Conservation (phyloP, 768 basidiomycete genomes). For the Lactifluus pinguis region DNA sequence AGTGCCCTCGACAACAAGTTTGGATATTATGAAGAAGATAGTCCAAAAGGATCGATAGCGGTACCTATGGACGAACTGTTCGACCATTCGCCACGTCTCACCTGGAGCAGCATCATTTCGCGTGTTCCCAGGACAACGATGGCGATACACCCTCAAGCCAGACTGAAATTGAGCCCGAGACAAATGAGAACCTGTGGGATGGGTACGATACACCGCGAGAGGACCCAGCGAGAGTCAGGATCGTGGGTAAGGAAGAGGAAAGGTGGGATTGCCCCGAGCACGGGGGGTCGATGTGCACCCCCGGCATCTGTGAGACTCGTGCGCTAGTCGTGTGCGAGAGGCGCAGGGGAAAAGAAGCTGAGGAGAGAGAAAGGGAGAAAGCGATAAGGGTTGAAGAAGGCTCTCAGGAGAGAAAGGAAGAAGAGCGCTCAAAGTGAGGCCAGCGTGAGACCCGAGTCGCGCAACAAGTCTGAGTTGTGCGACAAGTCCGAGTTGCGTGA, state of each 20-base stretch:
- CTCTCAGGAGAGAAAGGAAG: not conserved
- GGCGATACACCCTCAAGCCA: not conserved
- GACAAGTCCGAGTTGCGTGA: too few species aligned
- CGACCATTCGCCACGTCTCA: not conserved
- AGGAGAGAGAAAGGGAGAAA: not conserved
- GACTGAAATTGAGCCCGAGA: not conserved
- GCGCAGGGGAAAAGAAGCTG: too few species aligned
- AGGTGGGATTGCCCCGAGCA: not conserved
- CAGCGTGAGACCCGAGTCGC: too few species aligned
- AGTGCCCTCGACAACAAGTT: not conserved
- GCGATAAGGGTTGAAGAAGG: not conserved
- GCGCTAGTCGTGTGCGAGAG: too few species aligned
- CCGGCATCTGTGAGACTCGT: too few species aligned
- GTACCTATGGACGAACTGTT: not conserved
- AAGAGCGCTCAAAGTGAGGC: not conserved
- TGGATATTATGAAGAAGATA: not conserved
- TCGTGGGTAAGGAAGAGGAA: not conserved
- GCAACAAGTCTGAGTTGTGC: too few species aligned
- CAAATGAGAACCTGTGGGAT: not conserved
- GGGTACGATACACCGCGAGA: not conserved
- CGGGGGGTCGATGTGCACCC: too few species aligned
- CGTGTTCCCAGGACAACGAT: not conserved
- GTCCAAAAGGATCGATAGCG: not conserved
- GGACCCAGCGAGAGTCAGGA: not conserved
- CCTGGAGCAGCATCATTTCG: not conserved